Evolutionary conservation across 2,329 filamentous ascomycete species (phyloP).

Genomic region (Fusarium pseudoanthophilum): DNA sequence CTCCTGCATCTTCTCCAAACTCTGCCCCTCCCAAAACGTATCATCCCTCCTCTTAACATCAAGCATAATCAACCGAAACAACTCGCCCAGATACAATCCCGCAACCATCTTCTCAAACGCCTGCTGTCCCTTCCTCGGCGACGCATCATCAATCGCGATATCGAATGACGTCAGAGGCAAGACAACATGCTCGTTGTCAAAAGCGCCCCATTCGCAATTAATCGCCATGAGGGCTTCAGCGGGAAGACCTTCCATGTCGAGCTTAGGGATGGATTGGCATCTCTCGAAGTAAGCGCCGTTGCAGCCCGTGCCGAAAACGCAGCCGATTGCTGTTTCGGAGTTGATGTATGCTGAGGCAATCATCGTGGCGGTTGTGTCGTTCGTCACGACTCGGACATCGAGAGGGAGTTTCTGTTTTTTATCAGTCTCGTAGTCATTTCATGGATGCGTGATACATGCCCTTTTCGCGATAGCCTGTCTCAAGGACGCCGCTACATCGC

Average conservation of each 20-base stretch:
- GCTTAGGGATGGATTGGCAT: slow-evolving; percentile 88
- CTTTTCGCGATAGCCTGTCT: slow-evolving; percentile 76
- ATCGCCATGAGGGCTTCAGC: slow-evolving; percentile 84
- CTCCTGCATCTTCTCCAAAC: slow-evolving; percentile 74
- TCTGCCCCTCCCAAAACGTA: background rate
- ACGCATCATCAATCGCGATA: slow-evolving; percentile 86
- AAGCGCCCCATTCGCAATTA: slow-evolving; percentile 97
- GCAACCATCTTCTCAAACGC: slow-evolving; percentile 98
- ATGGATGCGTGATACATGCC: rapidly evolving
- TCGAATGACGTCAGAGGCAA: slow-evolving; percentile 91
- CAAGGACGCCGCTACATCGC: slow-evolving; percentile 89
- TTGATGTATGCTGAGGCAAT: slow-evolving; percentile 98
- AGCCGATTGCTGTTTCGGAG: slow-evolving; percentile 89
- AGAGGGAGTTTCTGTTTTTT: slow-evolving; percentile 80
- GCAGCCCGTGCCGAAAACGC: slow-evolving; percentile 98
- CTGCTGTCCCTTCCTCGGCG: slow-evolving; percentile 93
- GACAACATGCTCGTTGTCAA: slow-evolving; percentile 91
- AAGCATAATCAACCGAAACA: slow-evolving; percentile 87
- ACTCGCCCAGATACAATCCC: slow-evolving; percentile 91
- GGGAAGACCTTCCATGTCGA: slow-evolving; percentile 88
- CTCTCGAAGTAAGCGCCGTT: slow-evolving; percentile 99
- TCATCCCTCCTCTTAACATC: slow-evolving; percentile 77
- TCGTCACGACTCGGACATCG: slow-evolving; percentile 91
- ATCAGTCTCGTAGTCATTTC: background rate
- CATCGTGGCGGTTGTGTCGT: slow-evolving; percentile 96